These are phyloP conservation scores for Eleusine indica DNA, from an alignment of 176 grass and related monocot genomes.

Conservation along the genomic window DNA sequence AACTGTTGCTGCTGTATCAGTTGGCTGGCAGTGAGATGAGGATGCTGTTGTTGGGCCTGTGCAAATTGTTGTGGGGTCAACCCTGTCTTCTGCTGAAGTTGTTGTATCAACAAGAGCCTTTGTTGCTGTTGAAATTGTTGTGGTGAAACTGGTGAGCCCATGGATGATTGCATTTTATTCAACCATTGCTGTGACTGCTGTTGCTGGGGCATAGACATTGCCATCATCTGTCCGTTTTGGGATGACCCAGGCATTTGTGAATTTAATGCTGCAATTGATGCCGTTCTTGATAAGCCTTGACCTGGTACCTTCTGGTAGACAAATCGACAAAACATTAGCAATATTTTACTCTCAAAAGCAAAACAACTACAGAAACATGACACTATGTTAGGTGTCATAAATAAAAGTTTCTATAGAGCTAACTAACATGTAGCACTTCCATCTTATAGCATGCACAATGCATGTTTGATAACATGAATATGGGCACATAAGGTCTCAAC, in stretches of 20 bases:
- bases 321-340: conserved; percentile 8
- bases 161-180: conserved; percentile 75
- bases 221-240: conserved; percentile 74
- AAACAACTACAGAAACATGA: conserved; percentile 16
- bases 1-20: conserved; percentile 63
- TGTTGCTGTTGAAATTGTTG: conserved; percentile 80
- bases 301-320: conserved; percentile 71
- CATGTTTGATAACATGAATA: conserved; percentile 6
- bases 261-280: conserved; percentile 71
- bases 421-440: conserved; percentile 11
- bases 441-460: conserved; percentile 15
- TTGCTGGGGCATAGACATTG: conserved; percentile 65
- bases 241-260: conserved; percentile 71
- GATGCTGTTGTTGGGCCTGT: conserved; percentile 69
- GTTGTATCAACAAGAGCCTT: conserved; percentile 60
- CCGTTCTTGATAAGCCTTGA: conserved; percentile 73
- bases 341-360: background rate
- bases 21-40: conserved; percentile 56
- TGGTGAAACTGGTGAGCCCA: conserved; percentile 53
- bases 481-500: conserved; percentile 1
- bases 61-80: conserved; percentile 64
- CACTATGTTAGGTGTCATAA: background rate
- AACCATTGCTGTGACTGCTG: conserved; percentile 70
- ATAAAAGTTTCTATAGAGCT: background rate
- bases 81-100: conserved; percentile 64